phyloP scores from a whole-genome alignment of 306 rosid genomes.

The Potentilla sterilis region DNA sequence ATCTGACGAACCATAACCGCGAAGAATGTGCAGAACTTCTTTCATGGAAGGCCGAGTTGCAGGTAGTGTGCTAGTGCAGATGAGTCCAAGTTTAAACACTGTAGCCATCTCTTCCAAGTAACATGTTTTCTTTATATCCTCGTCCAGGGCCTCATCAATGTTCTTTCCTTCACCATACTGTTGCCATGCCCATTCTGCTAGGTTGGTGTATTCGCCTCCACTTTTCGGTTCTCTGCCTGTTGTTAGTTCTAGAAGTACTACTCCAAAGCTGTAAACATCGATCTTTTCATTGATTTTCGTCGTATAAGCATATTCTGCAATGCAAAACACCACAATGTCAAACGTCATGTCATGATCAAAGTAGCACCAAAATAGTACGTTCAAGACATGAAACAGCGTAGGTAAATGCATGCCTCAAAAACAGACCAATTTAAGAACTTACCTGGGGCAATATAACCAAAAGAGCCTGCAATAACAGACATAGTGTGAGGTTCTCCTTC shows the following conservation, averaged over 20 bases:
- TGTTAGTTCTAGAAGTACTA: slow-evolving; percentile 75
- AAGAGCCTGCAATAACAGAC: slow-evolving; percentile 74
- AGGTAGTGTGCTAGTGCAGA: slow-evolving; percentile 64
- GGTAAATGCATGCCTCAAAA: background rate
- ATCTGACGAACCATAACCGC: slow-evolving; percentile 31
- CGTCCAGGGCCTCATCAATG: slow-evolving; percentile 49
- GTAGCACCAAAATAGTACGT: background rate
- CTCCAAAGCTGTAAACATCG: slow-evolving; percentile 82
- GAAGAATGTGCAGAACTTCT: slow-evolving; percentile 67
- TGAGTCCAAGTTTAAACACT: slow-evolving; percentile 74
- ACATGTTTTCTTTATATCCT: slow-evolving; percentile 47
- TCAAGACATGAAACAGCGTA: background rate
- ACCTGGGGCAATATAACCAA: slow-evolving; percentile 95
- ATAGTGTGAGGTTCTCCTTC: slow-evolving; percentile 53
- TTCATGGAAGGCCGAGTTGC: slow-evolving; percentile 63
- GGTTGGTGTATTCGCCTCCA: slow-evolving; percentile 47
- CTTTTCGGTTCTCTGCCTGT: slow-evolving; percentile 65
- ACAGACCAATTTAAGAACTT: background rate
- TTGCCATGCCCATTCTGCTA: slow-evolving; percentile 81
- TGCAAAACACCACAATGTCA: slow-evolving; percentile 20
- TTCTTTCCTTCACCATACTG: slow-evolving; percentile 48
- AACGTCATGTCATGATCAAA: slow-evolving; percentile 4
- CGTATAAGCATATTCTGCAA: slow-evolving; percentile 71
- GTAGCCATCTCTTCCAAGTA: slow-evolving; percentile 50
- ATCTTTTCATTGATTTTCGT: slow-evolving; percentile 67